Base-by-base conservation (phyloP, 805 yeast genomes). In the Suhomyces sp. region DNA sequence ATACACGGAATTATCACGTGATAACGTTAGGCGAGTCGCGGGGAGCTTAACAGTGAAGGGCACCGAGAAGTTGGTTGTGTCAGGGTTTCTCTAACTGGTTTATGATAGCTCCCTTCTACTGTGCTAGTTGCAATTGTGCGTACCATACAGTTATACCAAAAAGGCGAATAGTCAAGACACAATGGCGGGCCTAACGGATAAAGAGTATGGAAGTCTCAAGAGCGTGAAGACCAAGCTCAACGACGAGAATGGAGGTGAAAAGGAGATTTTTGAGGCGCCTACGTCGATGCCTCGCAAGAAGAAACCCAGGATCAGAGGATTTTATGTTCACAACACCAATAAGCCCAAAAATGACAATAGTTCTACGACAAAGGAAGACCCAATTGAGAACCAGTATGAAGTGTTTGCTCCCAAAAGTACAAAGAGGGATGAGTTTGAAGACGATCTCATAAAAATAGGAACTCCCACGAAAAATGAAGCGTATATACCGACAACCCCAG, bases 341-440 rank as follows among this genome's bases (percentile, higher is more conserved):
- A 27, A 24, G 10, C 15, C 17, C 15, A 27, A n/a, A 17, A 33
- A 8, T 9, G n/a, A 6, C 36, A 15, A 27, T 17, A 15, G 5
- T 12, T 17, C 15, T 2, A 45, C 29, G 38, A 12, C 10, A 17
- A 7, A 22, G 36, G 27, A 13, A n/a, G 17, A 36, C 22, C 42
- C 24, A 9, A 12, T 3, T 2, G n/a, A 42, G 23, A 27, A 41
- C 15, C 29, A 42, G 23, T 42, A 23, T 24, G 26, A 42, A 7
- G 10, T 22, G 10, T 13, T 42, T 13, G 3, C 29, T 42, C 17
- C 29, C 13, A 23, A 42, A 1, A 42, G 22, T 10, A 19, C 42
- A 1, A 38, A 38, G 36, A 6, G 36, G 3, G 42, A 46, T 36
- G 49, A 50, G 23, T 47, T 51, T 23, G 48, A 51, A 17, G 46